These are phyloP conservation scores for Thraustotheca clavata DNA, from an alignment of 352 stramenopile genomes.

Conservation along the genomic window DNA sequence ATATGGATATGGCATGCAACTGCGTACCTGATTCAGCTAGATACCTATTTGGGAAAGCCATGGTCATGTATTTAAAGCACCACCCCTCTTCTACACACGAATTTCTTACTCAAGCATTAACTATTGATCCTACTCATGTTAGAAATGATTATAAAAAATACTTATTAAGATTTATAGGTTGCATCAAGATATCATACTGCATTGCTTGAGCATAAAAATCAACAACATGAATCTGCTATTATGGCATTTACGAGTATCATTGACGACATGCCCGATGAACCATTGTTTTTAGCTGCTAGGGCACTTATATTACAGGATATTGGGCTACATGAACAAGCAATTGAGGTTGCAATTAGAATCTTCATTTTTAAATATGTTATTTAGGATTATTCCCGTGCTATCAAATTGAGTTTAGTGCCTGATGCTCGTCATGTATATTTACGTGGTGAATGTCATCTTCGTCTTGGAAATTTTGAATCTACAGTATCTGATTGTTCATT, in stretches of 20 bases:
- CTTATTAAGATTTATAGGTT: not conserved
- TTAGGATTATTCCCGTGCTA: conserved; percentile 32
- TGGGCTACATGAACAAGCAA: conserved; percentile 35
- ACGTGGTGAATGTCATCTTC: conserved; percentile 5
- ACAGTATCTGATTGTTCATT: conserved; percentile 5
- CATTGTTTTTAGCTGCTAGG: conserved; percentile 48
- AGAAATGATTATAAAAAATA: not conserved
- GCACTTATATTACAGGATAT: conserved; percentile 54
- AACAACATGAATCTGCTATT: conserved; percentile 34
- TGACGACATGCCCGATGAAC: conserved; percentile 41
- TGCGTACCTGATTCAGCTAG: conserved; percentile 31
- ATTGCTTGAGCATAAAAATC: not conserved
- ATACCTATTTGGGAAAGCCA: conserved; percentile 63
- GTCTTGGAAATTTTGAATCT: conserved; percentile 4
- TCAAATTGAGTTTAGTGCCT: conserved; percentile 24
- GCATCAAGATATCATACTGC: conserved; percentile 3
- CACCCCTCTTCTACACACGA: not conserved
- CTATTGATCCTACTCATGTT: not conserved
- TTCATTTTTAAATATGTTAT: conserved; percentile 23
- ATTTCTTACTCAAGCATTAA: not conserved
- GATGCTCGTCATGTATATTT: conserved; percentile 1
- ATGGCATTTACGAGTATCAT: conserved; percentile 33
- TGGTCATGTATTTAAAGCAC: conserved; percentile 55
- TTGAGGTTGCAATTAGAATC: conserved; percentile 39
- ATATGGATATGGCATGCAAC: conserved; percentile 73